phyloP scores from a whole-genome alignment of 2,329 filamentous ascomycete species.

The Nemania sp. region DNA sequence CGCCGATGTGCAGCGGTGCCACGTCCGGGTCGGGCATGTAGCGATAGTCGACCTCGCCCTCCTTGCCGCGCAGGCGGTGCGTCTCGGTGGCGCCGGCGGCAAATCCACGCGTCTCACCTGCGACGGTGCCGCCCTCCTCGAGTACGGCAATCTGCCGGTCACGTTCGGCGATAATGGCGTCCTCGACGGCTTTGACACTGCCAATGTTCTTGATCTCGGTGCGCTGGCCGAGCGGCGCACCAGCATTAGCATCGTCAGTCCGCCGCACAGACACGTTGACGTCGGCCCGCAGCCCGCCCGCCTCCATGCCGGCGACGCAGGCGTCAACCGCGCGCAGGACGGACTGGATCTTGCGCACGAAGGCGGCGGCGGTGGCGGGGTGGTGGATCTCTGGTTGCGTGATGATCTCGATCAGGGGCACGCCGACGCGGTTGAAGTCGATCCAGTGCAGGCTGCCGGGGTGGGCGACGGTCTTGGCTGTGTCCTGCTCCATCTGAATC shows the following conservation, averaged over 20 bases:
- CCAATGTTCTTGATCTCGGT: conserved; percentile 98
- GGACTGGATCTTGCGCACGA: conserved; percentile 85
- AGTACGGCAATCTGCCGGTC: conserved; percentile 84
- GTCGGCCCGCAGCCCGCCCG: conserved; percentile 86
- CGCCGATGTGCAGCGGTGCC: conserved; percentile 73
- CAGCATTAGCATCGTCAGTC: conserved; percentile 44
- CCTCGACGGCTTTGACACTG: conserved; percentile 92
- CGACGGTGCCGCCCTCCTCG: conserved; percentile 71
- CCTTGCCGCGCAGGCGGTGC: conserved; percentile 81
- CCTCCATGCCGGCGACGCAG: conserved; percentile 89
- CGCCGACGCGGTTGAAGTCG: conserved; percentile 91
- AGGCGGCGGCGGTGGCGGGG: conserved; percentile 82
- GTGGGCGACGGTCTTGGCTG: conserved; percentile 86
- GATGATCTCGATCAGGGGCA: conserved; percentile 93
- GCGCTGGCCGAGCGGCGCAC: conserved; percentile 69
- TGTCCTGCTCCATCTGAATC: conserved; percentile 97
- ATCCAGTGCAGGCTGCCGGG: conserved; percentile 74
- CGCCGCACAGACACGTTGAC: conserved; percentile 89
- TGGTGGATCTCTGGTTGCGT: conserved; percentile 87
- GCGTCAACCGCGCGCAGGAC: conserved; percentile 80
- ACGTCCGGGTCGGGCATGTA: conserved; percentile 99
- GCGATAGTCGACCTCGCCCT: conserved; percentile 95
- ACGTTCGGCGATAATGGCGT: conserved; percentile 88
- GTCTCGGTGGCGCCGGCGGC: conserved; percentile 83
- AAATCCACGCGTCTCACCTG: conserved; percentile 92